phyloP scores from a whole-genome alignment of 495 filamentous ascomycete genomes.

The Xylaria castorea region DNA sequence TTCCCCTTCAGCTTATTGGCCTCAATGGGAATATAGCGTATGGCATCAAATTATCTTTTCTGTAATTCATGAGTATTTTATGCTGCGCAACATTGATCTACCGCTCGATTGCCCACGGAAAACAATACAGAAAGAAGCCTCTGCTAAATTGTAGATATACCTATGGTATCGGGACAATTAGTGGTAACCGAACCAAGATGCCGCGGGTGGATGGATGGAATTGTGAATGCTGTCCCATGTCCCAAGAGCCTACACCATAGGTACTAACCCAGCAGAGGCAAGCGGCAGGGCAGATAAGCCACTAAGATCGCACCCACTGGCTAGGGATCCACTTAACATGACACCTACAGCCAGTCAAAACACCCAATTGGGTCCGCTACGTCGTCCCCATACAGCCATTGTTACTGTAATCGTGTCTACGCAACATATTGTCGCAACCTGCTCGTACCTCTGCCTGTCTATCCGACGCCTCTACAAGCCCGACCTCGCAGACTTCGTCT shows the following conservation, averaged over 20 bases:
- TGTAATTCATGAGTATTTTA: neutral
- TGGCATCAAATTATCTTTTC: neutral
- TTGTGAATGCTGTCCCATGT: neutral
- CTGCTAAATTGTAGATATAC: neutral
- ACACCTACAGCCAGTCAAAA: slow-evolving; percentile 20
- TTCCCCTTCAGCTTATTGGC: slow-evolving; percentile 8
- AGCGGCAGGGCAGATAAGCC: slow-evolving; percentile 12
- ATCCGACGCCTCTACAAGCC: slow-evolving; percentile 15
- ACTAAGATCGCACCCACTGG: neutral
- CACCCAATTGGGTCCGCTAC: slow-evolving; percentile 21
- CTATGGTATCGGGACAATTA: slow-evolving; percentile 4
- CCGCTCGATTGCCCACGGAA: neutral
- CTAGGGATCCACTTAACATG: neutral
- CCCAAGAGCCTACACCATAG: too few species aligned
- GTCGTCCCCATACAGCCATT: slow-evolving; percentile 9
- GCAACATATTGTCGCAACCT: slow-evolving; percentile 25
- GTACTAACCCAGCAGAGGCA: neutral
- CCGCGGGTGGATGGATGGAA: slow-evolving; percentile 23
- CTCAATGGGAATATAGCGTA: slow-evolving; percentile 24
- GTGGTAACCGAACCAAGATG: slow-evolving; percentile 18
- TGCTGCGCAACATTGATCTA: neutral
- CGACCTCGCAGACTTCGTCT: slow-evolving; percentile 25
- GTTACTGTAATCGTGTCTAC: slow-evolving; percentile 21
- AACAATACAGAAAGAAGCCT: neutral
- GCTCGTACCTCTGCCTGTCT: slow-evolving; percentile 9